Evolutionary conservation across 2,329 filamentous ascomycete species (phyloP).

Genomic region (Chaetomium olivaceum): DNA sequence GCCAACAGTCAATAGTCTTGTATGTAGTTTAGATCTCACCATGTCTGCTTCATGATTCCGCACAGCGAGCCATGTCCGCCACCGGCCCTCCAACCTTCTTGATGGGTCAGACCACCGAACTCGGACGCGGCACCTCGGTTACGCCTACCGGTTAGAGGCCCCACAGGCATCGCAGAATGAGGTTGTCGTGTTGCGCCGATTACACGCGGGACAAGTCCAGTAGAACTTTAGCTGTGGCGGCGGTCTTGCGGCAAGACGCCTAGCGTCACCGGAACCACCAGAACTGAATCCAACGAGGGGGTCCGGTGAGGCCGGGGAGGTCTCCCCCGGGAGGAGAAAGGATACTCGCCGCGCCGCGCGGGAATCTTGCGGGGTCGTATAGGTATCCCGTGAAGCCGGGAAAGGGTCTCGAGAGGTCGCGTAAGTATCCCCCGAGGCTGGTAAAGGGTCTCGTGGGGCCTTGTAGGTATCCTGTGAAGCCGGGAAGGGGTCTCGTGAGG

Average conservation of each 20-base stretch:
- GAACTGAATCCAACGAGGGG: not conserved
- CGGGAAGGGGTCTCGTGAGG: too few relatives aligned
- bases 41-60: conserved; percentile 55
- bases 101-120: too few relatives aligned
- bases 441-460: too few relatives aligned
- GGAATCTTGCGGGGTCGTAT: too few relatives aligned
- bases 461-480: too few relatives aligned
- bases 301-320: not conserved
- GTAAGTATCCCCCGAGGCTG: too few relatives aligned
- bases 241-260: conserved; percentile 6
- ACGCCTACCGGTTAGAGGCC: conserved; percentile 31
- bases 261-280: conserved; percentile 1
- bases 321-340: too few relatives aligned
- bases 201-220: conserved; percentile 60
- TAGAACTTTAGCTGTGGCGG: not conserved
- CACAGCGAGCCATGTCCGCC: conserved; percentile 60
- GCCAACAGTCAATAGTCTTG: not conserved
- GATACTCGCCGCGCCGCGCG: too few relatives aligned
- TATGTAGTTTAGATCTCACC: conserved; percentile 30
- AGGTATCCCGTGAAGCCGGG: too few relatives aligned
- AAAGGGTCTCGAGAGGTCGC: too few relatives aligned
- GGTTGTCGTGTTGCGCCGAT: conserved; percentile 54
- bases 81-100: conserved; percentile 56
- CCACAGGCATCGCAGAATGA: conserved; percentile 59
- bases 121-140: conserved; percentile 27